Percentiles rank a stretch among this genome's conserved stretches.
Evolutionary conservation across 1,284 basidiomycete species (phyloP).

Genomic region (Trametes pubescens): DNA sequence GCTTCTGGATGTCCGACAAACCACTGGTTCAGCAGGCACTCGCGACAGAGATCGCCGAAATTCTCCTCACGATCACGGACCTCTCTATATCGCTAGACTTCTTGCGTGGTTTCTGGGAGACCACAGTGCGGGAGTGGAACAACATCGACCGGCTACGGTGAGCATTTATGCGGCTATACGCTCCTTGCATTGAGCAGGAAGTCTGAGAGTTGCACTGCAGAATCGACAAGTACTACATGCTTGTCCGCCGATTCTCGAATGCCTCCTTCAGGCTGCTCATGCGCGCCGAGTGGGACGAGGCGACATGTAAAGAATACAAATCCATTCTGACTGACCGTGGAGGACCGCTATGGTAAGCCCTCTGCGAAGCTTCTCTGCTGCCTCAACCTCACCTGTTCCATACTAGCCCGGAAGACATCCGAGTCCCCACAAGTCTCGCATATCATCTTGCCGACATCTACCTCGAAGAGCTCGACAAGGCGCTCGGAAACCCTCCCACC

Average conservation of each 20-base stretch:
- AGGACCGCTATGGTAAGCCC: constrained; percentile 81
- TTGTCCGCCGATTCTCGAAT: constrained; percentile 89
- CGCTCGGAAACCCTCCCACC: constrained; percentile 45
- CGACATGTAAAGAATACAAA: constrained; percentile 68
- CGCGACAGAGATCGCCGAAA: constrained; percentile 84
- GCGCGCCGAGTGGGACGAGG: constrained; percentile 72
- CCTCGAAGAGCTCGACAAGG: constrained; percentile 90
- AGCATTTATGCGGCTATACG: constrained; percentile 27
- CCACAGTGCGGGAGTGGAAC: constrained; percentile 90
- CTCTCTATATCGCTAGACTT: constrained; percentile 75
- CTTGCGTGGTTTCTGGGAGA: constrained; percentile 90
- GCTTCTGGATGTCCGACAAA: constrained; percentile 99
- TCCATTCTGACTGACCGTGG: constrained; percentile 66
- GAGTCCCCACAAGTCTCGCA: constrained; percentile 81
- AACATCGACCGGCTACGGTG: constrained; percentile 92
- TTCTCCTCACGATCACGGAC: constrained; percentile 76
- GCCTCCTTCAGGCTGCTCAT: constrained; percentile 85
- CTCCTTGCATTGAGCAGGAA: neutral
- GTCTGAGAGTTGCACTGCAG: constrained; percentile 49
- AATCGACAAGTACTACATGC: constrained; percentile 97
- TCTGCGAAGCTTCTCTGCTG: too few relatives aligned
- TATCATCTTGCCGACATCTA: constrained; percentile 94
- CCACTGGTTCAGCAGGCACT: constrained; percentile 95
- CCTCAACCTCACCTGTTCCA: neutral
- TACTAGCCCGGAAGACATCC: constrained; percentile 73